These are phyloP conservation scores for Psilocybe cyanescens DNA, from an alignment of 768 basidiomycete genomes.

Conservation along the genomic window DNA sequence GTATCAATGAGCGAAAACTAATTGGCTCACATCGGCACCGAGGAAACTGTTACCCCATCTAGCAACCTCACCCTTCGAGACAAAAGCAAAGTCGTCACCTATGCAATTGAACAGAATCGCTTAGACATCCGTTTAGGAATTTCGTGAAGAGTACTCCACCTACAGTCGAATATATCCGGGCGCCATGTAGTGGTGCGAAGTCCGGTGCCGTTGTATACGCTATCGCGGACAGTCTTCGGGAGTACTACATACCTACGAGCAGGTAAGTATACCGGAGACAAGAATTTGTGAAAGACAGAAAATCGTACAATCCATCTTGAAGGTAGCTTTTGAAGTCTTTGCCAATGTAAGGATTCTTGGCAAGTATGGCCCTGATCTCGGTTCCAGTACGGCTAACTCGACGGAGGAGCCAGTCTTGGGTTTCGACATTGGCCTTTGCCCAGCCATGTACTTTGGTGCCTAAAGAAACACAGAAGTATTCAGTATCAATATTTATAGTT, in stretches of 20 bases:
- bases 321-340: not conserved
- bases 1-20: no score
- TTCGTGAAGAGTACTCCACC: not conserved
- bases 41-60: not conserved
- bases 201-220: not conserved
- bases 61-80: not conserved
- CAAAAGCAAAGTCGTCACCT: constrained; percentile 5
- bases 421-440: not conserved
- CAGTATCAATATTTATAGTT: no score
- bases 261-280: not conserved
- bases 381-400: not conserved
- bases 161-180: not conserved
- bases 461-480: not conserved
- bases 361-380: not conserved
- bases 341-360: not conserved
- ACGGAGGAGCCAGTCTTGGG: not conserved
- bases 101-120: not conserved
- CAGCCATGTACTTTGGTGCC: not conserved
- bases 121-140: not conserved
- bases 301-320: not conserved
- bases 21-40: not conserved
- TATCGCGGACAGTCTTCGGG: not conserved
- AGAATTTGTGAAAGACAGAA: not conserved
- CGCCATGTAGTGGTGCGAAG: not conserved
- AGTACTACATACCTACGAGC: not conserved